A percentile compares a stretch with the other conserved stretches of the same genome.
phyloP scores from a whole-genome alignment of 2,329 filamentous ascomycete genomes.

The Triangularia verruculosa region DNA sequence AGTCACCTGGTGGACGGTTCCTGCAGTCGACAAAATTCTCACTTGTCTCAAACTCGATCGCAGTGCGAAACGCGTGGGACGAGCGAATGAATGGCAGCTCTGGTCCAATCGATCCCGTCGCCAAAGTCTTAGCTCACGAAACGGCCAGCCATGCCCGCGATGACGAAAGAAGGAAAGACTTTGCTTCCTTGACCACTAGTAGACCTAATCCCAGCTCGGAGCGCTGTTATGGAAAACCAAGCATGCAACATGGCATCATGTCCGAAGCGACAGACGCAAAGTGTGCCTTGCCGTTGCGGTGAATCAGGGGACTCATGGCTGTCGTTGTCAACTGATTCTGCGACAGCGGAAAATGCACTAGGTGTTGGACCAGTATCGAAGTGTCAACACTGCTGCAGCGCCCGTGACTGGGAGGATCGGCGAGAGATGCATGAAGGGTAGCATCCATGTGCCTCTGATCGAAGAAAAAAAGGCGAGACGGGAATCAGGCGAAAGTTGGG shows the following conservation, averaged over 20 bases:
- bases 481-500: too few species aligned
- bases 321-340: background rate
- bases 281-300: background rate
- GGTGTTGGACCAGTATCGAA: background rate
- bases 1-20: too few species aligned
- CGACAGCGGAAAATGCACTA: background rate
- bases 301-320: background rate
- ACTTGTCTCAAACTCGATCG: background rate
- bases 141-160: background rate
- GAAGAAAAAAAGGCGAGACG: too few species aligned
- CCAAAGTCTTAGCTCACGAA: background rate
- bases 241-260: too few species aligned
- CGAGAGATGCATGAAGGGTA: background rate
- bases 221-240: too few species aligned
- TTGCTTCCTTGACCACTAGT: background rate
- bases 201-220: too few species aligned
- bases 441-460: background rate
- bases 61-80: background rate
- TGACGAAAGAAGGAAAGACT: background rate
- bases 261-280: background rate
- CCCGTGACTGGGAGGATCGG: background rate
- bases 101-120: background rate
- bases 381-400: background rate
- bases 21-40: too few species aligned
- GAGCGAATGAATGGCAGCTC: background rate